Base-by-base conservation (phyloP, 345 rosid genomes). In the Passiflora organensis region DNA sequence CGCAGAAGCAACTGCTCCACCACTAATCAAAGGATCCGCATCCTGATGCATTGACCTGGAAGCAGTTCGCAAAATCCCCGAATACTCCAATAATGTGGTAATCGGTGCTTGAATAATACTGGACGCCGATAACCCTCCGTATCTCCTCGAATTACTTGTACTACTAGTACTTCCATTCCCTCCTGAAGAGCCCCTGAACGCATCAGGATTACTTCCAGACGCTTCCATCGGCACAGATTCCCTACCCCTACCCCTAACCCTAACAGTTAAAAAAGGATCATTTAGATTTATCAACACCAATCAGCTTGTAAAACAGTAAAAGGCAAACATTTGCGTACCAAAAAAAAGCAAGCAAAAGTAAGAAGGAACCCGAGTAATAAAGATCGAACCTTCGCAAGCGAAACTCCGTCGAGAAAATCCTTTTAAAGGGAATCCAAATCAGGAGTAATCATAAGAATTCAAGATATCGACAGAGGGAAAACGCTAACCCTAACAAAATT, bases 51-150 rank as follows among this genome's bases (percentile, higher is more conserved):
- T 25, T 22, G 84, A 70, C 55, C 62, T 75, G 0, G 85, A 28
- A 2, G 55, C 64, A 5, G 91, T 50, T 44, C 95, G 79, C 32
- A 94, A 66, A 52, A 94, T 77, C 55, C 99, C 99, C 0, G 99
- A 89, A 63, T 89, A 89, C 79, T 94, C 99, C 37, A 94, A 67
- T 60, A 94, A 81, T 18, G 96, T 77, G 2, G 97, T 80, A 18
- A 94, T 71, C 1, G 99, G 97, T 4, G 99, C 94, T 68, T 80
- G 99, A 67, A 94, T 73, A 38, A 94, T 78, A 67, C 80, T 85
- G 0, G 99, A 83, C 55, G 90, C 88, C 25, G 97, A 85, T 41
- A 85, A 68, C 62, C 80, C 48, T 36, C 86, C 82, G 48, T 70
- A 77, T 71, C 99, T 72, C 55, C 96, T 76, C 6, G 78, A 73